Evolutionary conservation across 176 grass and related monocot genomes (phyloP).

Genomic region (Ananas comosus): DNA sequence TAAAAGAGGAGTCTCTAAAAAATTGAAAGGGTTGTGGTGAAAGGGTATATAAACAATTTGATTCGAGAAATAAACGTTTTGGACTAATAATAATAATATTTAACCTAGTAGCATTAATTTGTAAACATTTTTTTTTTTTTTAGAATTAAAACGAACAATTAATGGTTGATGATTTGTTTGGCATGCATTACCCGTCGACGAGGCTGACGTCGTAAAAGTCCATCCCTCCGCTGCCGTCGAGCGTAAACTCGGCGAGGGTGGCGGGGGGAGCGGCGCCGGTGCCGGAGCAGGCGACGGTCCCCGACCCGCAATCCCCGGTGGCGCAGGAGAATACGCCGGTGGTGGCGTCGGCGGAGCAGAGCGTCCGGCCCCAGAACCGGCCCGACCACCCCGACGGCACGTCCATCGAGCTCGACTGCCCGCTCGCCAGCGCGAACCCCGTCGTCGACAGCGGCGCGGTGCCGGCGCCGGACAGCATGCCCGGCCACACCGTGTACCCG

Average conservation of each 20-base stretch:
- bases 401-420: slow-evolving; percentile 37
- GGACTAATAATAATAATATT: too few relatives aligned
- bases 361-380: slow-evolving; percentile 84
- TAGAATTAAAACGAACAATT: too few relatives aligned
- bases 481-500: slow-evolving; percentile 83
- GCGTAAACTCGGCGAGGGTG: slow-evolving; percentile 86
- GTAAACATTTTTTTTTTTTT: too few relatives aligned
- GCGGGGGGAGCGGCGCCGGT: slow-evolving; percentile 46
- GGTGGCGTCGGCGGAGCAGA: slow-evolving; percentile 49
- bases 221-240: slow-evolving; percentile 56
- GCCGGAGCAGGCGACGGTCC: slow-evolving; percentile 53
- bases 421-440: slow-evolving; percentile 51
- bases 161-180: background rate
- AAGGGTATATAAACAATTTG: too few relatives aligned
- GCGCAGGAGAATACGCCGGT: slow-evolving; percentile 56
- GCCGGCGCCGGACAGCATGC: slow-evolving; percentile 67
- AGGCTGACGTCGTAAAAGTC: slow-evolving; percentile 98
- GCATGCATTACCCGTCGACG: slow-evolving; percentile 52
- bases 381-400: slow-evolving; percentile 69
- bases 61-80: too few relatives aligned
- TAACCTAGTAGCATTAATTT: too few relatives aligned
- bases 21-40: too few relatives aligned
- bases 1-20: background rate
- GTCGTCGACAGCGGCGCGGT: slow-evolving; percentile 51
- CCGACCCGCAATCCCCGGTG: slow-evolving; percentile 76